Conservation (phyloP, 257 asterid species). For the Buddleja alternifolia region DNA sequence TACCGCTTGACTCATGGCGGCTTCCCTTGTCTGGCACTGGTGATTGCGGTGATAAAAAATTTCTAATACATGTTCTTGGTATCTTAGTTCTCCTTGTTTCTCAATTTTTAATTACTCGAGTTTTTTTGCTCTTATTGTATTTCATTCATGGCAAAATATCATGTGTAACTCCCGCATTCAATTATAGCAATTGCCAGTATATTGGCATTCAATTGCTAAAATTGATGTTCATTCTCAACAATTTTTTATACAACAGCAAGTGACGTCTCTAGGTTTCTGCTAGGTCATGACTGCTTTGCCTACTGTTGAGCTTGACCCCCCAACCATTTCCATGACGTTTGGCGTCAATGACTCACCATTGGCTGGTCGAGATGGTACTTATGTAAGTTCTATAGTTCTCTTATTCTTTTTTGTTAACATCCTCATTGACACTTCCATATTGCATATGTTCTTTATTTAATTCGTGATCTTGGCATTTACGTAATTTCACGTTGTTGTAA, state of each 20-base stretch:
- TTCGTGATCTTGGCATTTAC: background rate
- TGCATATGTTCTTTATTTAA: constrained; percentile 6
- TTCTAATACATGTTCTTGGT: background rate
- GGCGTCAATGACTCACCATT: constrained; percentile 97
- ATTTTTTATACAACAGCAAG: constrained; percentile 26
- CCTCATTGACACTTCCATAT: constrained; percentile 15
- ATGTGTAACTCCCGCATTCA: background rate
- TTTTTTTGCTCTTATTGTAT: background rate
- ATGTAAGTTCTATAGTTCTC: constrained; percentile 54
- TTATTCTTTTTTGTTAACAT: constrained; percentile 5
- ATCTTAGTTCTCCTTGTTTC: background rate
- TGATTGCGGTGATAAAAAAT: background rate
- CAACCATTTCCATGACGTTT: constrained; percentile 98
- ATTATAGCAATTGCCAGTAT: background rate
- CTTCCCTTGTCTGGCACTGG: background rate
- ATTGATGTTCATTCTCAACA: constrained; percentile 11
- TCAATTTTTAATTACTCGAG: background rate
- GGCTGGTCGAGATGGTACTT: constrained; percentile 96
- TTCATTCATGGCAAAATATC: background rate
- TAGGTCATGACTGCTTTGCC: constrained; percentile 90
- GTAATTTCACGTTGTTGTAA: constrained; percentile 1
- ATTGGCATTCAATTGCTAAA: constrained; percentile 2
- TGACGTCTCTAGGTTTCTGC: constrained; percentile 33
- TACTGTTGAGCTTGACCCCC: constrained; percentile 94
- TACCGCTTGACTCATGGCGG: background rate